Percentiles rank a stretch among this genome's conserved stretches.
Conservation (phyloP, 2,329 filamentous ascomycete genomes). For the Claviceps sp. region DNA sequence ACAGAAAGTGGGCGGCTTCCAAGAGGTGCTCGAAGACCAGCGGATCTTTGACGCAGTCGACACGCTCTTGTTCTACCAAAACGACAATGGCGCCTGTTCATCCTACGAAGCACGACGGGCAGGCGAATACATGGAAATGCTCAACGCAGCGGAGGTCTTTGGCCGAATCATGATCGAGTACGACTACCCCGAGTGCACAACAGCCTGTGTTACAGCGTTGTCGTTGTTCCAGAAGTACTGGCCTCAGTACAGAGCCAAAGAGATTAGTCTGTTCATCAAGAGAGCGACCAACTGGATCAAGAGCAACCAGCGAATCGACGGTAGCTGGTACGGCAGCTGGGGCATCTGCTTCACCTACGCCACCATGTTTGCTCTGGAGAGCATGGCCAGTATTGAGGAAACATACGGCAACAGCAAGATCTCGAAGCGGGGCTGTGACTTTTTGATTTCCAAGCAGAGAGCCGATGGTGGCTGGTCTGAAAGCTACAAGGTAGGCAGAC, state of each 20-base stretch:
- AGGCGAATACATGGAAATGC: slow-evolving; percentile 62
- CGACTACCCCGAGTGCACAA: slow-evolving; percentile 95
- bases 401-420: slow-evolving; percentile 60
- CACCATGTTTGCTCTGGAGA: slow-evolving; percentile 89
- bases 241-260: slow-evolving; percentile 62
- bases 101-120: slow-evolving; percentile 81
- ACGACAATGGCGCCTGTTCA: slow-evolving; percentile 69
- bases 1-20: slow-evolving; percentile 66
- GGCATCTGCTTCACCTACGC: slow-evolving; percentile 97
- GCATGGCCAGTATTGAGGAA: slow-evolving; percentile 68
- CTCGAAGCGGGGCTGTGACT: slow-evolving; percentile 66
- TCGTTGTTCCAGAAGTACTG: slow-evolving; percentile 71
- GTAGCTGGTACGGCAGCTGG: slow-evolving; percentile 97
- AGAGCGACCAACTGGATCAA: slow-evolving; percentile 76
- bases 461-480: slow-evolving; percentile 94
- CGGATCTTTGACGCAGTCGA: slow-evolving; percentile 82
- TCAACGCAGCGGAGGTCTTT: slow-evolving; percentile 96
- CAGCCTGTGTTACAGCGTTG: slow-evolving; percentile 79
- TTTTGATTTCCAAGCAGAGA: slow-evolving; percentile 73
- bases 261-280: slow-evolving; percentile 61
- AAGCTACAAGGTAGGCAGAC: slow-evolving; percentile 53
- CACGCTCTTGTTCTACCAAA: slow-evolving; percentile 84
- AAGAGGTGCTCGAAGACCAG: slow-evolving; percentile 57
- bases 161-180: slow-evolving; percentile 98
- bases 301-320: slow-evolving; percentile 60